Evolutionary conservation across 495 filamentous ascomycete genomes (phyloP), one percentile per base, ranked within the genome.

Genomic region (Penicillium parvum): DNA sequence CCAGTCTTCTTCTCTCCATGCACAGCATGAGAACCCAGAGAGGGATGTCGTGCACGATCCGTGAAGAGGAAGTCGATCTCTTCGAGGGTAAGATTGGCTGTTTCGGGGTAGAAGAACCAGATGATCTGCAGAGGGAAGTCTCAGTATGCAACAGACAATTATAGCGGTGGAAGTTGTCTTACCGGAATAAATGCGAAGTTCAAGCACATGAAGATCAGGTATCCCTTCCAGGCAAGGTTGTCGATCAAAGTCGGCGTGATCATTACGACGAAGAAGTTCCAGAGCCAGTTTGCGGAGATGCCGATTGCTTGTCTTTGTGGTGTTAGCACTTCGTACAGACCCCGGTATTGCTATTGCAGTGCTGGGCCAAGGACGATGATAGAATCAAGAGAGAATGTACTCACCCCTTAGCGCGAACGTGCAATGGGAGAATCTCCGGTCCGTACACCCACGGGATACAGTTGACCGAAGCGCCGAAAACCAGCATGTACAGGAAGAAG

Each of bases 251-350:
- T 62, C 5, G 75, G 77, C 0, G 75, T 79, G 40, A 79, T 76
- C 67, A 79, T 73, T 22, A 79, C 78, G 22, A 82, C 72, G 48
- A 75, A 73, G 47, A 78, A 81, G 58, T 81, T 79, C 60, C 72
- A 71, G 3, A 63, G 49, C 62, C 62, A 63, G 32, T 63, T 63
- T 7, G 63, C 57, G 5, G 63, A 60, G 35, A 59, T 57, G 22
- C 57, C 59, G 23, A 66, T 50, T 41, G 61, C 59, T 43, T 60
- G 52, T 16, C 59, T 63, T 27, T n/a, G n/a, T 7, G n/a, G 8
- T n/a, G n/a, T 9, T n/a, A 27, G 8, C 6, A 27, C 8, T 27
- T 9, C n/a, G 6, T 9, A 2, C 3, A 9, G 25, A 7, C 25
- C 25, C 37, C 19, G 14, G 26, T 16, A 9, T 15, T 7, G 33